A percentile compares a stretch with the other conserved stretches of the same genome.
Evolutionary conservation across 495 filamentous ascomycete genomes (phyloP).

Genomic region (Penicillium argentinense): DNA sequence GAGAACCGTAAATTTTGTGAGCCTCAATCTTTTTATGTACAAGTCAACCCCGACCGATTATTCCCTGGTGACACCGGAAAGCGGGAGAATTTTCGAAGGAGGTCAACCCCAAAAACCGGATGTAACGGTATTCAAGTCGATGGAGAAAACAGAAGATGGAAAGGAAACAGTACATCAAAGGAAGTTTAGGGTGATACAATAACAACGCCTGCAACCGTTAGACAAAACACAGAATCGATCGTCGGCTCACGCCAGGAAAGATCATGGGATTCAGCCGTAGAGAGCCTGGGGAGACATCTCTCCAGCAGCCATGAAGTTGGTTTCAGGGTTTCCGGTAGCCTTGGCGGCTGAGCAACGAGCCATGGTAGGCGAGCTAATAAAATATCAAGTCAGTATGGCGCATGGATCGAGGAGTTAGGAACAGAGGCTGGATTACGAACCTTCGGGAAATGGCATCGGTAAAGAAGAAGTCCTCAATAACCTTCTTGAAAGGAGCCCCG

Average conservation of each 20-base stretch:
- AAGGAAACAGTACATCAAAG: slow-evolving; percentile 30
- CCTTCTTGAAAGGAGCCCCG: slow-evolving; percentile 69
- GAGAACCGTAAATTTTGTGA: slow-evolving; percentile 26
- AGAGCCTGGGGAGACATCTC: slow-evolving; percentile 52
- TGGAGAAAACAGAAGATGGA: slow-evolving; percentile 21
- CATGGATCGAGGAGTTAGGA: not conserved
- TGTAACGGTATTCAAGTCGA: slow-evolving; percentile 21
- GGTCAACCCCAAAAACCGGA: slow-evolving; percentile 25
- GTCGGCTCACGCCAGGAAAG: slow-evolving; percentile 12
- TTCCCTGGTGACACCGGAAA: slow-evolving; percentile 24
- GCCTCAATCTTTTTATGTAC: slow-evolving; percentile 46
- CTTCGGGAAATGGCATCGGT: slow-evolving; percentile 94
- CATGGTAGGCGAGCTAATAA: slow-evolving; percentile 86
- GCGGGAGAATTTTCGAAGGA: slow-evolving; percentile 17
- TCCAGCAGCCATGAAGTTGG: slow-evolving; percentile 84
- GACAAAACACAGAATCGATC: slow-evolving; percentile 35
- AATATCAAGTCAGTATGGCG: slow-evolving; percentile 26
- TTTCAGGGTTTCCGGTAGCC: slow-evolving; percentile 64
- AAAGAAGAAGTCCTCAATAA: slow-evolving; percentile 95
- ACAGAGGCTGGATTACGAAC: slow-evolving; percentile 52
- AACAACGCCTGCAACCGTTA: slow-evolving; percentile 46
- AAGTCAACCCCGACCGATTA: slow-evolving; percentile 35
- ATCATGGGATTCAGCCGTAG: slow-evolving; percentile 35
- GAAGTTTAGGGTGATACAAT: slow-evolving; percentile 44
- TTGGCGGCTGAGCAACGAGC: slow-evolving; percentile 90